These are phyloP conservation scores for Scheffersomyces titani DNA, from an alignment of 1,139 yeast genomes.

Conservation along the genomic window DNA sequence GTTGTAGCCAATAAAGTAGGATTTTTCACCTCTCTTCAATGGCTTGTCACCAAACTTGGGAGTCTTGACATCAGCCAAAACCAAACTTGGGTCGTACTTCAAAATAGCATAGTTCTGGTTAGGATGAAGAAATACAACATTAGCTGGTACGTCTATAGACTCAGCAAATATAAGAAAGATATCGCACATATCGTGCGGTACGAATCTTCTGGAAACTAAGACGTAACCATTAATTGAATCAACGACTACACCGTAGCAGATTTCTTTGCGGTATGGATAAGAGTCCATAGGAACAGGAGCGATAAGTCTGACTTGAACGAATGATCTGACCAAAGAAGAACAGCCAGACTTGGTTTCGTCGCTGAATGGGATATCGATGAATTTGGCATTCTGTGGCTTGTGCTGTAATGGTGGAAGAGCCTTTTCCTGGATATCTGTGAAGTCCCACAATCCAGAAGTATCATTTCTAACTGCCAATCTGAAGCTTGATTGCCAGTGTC, in stretches of 20 bases:
- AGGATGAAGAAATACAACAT: constrained; percentile 84
- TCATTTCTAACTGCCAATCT: constrained; percentile 79
- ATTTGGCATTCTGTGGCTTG: constrained; percentile 64
- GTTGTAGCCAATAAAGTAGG: constrained; percentile 79
- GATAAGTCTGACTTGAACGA: constrained; percentile 67
- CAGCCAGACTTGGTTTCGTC: constrained; percentile 48
- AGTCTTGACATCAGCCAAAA: constrained; percentile 48
- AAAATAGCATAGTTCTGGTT: constrained; percentile 83
- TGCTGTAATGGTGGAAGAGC: constrained; percentile 53
- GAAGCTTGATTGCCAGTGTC: constrained; percentile 82
- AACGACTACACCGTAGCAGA: constrained; percentile 76
- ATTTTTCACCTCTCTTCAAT: constrained; percentile 72
- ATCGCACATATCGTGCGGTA: constrained; percentile 87
- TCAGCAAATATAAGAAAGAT: constrained; percentile 81
- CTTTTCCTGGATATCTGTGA: constrained; percentile 60
- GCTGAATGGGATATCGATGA: constrained; percentile 67
- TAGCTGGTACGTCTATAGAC: constrained; percentile 77
- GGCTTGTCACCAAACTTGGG: constrained; percentile 63
- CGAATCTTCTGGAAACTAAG: constrained; percentile 72
- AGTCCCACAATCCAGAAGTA: constrained; percentile 86
- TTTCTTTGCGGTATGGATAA: constrained; percentile 59
- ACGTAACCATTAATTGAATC: constrained; percentile 82
- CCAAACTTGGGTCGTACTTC: constrained; percentile 73
- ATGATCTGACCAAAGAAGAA: constrained; percentile 50
- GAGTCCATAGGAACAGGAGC: constrained; percentile 78